Evolutionary conservation across 2,329 filamentous ascomycete species (phyloP).

Genomic region (Pezicula neosporulosa): DNA sequence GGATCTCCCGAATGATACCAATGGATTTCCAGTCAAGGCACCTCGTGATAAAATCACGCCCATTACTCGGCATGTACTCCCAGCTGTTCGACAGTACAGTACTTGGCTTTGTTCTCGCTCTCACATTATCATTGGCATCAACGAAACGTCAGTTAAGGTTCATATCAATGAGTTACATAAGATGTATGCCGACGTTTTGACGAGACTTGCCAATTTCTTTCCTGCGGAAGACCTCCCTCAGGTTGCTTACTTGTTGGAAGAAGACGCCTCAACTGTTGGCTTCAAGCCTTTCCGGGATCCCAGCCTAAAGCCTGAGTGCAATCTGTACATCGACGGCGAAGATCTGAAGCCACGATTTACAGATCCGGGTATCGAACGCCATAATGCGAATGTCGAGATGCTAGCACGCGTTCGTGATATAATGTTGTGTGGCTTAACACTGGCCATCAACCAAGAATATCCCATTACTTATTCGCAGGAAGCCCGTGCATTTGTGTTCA

Average conservation of each 20-base stretch:
- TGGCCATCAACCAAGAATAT: constrained; percentile 45
- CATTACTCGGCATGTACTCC: constrained; percentile 57
- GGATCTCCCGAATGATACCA: constrained; percentile 41
- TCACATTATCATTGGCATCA: constrained; percentile 48
- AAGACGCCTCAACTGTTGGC: constrained; percentile 63
- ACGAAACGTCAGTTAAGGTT: constrained; percentile 47
- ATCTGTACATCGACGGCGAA: constrained; percentile 40
- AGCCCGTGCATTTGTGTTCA: constrained; percentile 44
- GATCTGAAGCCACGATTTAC: constrained; percentile 43
- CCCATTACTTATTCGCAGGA: constrained; percentile 35
- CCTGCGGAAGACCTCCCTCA: constrained; percentile 51
- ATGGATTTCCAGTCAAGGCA: constrained; percentile 31
- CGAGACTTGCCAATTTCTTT: constrained; percentile 55
- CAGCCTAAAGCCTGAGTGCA: constrained; percentile 45
- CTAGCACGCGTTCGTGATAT: constrained; percentile 62
- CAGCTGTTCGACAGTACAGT: constrained; percentile 64
- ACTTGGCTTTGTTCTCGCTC: constrained; percentile 61
- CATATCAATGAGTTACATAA: constrained; percentile 63
- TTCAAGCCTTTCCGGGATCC: constrained; percentile 56
- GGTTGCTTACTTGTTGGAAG: constrained; percentile 61
- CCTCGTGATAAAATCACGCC: constrained; percentile 49
- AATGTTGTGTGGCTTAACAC: constrained; percentile 55
- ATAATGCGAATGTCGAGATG: constrained; percentile 60
- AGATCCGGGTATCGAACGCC: constrained; percentile 45
- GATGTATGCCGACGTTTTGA: constrained; percentile 60